Base-by-base conservation (phyloP, 192 early-diverging fungal genomes). In the Rhizophagus prolifer region DNA sequence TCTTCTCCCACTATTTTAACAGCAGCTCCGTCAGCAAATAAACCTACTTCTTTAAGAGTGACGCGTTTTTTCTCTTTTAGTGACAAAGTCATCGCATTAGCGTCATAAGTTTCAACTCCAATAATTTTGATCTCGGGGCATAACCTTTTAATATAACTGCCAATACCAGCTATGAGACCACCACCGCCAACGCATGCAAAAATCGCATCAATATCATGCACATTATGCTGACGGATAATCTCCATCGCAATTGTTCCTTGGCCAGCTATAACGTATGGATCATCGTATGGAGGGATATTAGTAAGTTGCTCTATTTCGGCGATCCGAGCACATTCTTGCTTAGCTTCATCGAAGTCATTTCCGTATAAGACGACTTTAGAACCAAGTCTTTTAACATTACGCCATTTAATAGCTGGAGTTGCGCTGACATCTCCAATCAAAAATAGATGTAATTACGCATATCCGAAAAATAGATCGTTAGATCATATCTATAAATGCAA, bases 241-340 rank as follows among this genome's bases (percentile, higher is more conserved):
- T 99, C 97, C 73, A 96, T 86, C 23, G 89, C 97, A 54, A 97
- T 91, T 9, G 97, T 99, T 46, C 97, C 98, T 85, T 99, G 98
- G 4, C 98, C 98, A n/a, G 98, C 98, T 82, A 98, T 98, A 25
- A 99, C 97, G 79, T 93, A 91, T 7, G 97, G 98, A 74, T 98
- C 96, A 82, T 99, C 97, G 81, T 95, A 99, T 8, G 98, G 97
- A 19, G 95, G 97, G 78, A 99, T 97, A 81, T 98, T 93, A 72
- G 92, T 94, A 58, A 92, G 89, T 14, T 93, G 90, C 28, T 92
- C 85, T 25, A 93, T 74, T 66, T 85, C 80, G 9, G 85, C 83
- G 62, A 99, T 83, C 47, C 95, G 82, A 74, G 83, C 84, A 82
- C 94, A 94, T 81, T 98, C 95, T 0, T 75, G 72, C 83, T 98